These are phyloP conservation scores for Geranomyces variabilis DNA, from an alignment of 192 early-diverging fungal species.

Conservation along the genomic window DNA sequence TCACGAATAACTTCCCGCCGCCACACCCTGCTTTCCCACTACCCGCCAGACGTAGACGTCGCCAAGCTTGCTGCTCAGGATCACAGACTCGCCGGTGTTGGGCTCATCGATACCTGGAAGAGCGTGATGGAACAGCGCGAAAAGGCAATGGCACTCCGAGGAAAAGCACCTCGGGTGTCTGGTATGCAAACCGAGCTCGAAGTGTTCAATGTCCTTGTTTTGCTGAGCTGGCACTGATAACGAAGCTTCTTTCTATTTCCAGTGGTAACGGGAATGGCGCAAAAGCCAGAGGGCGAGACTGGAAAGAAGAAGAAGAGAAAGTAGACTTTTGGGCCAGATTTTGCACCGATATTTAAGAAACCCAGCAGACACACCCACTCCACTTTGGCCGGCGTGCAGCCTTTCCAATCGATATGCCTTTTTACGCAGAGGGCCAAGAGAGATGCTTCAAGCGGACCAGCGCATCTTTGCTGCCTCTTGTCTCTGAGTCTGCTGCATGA, in stretches of 20 bases:
- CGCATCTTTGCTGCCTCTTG: too few species aligned
- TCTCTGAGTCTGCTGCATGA: too few species aligned
- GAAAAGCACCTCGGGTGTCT: constrained; percentile 27
- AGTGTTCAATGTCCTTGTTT: not conserved
- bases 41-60: constrained; percentile 24
- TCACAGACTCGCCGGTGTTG: not conserved
- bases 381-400: too few species aligned
- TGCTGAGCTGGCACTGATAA: too few species aligned
- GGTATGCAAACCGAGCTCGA: constrained; percentile 14
- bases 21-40: constrained; percentile 16
- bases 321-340: not conserved
- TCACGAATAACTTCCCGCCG: constrained; percentile 4
- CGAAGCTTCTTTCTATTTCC: too few species aligned
- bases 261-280: constrained; percentile 18
- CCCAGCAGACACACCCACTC: too few species aligned
- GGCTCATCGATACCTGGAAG: constrained; percentile 24
- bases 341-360: too few species aligned
- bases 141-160: constrained; percentile 11
- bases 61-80: constrained; percentile 25
- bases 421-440: too few species aligned
- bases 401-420: too few species aligned
- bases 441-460: too few species aligned
- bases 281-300: constrained; percentile 1
- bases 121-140: constrained; percentile 11
- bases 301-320: constrained; percentile 25